Base-by-base conservation (phyloP, 805 yeast species). In the Candida silvatica region DNA sequence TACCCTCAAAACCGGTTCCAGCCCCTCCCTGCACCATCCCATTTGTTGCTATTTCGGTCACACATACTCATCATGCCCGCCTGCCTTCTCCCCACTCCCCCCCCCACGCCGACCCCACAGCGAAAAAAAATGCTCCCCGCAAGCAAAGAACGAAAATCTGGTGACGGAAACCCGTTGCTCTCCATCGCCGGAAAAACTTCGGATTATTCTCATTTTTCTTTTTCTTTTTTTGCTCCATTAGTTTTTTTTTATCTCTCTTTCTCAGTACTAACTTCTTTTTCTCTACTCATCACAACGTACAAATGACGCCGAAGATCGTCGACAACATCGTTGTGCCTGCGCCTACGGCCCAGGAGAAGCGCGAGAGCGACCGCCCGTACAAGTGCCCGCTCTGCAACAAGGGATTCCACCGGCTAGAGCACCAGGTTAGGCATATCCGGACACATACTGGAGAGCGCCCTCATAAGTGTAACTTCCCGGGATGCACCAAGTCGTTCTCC, bases 371-470 rank as follows among this genome's bases (percentile, higher is more conserved):
- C 7, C 54, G 77, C 40, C 88, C 88, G 1, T 80, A 77, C 56
- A 74, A 77, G 41, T 80, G 90, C 51, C 80, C 86, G 4, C 66
- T 78, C 50, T 80, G 90, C 52, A 73, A 72, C 27, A 76, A 80
- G 54, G 85, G 84, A 0, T 80, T 80, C 51, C 85, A 79, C 50
- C 63, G 90, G 38, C 54, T 80, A 29, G 90, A 80, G 48, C 90
- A 80, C 55, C 86, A 79, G 50, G 79, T 87, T 6, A 67, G 90
- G 48, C 90, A 80, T 48, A 77, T 80, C 39, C 62, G 88, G 48
- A 80, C 87, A 9, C 90, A 80, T 49, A 80, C 90, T 0, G 90
- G 90, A 18, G 88, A 81, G 49, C 80, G 77, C 51, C 90, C 90
- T 3, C 87, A 80, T 54, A 70, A 69, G n/a, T 80, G 88, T 56